These are phyloP conservation scores for Yamadazyma taylorii DNA, from an alignment of 1,139 yeast genomes.

Conservation along the genomic window DNA sequence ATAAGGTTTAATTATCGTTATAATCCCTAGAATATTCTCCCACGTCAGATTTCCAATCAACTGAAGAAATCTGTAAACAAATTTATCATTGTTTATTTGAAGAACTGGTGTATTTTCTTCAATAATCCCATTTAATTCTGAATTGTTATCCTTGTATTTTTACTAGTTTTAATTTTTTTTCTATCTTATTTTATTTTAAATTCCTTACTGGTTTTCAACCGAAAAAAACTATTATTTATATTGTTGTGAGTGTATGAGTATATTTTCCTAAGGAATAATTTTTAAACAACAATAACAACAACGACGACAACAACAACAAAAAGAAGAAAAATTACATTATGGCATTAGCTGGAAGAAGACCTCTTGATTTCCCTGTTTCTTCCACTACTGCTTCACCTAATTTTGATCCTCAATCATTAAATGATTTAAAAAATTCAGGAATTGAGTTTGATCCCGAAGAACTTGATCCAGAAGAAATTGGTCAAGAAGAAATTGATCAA, in stretches of 20 bases:
- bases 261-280: neutral
- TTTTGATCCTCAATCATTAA: constrained; percentile 43
- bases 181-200: too few species aligned
- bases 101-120: constrained; percentile 1
- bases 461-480: constrained; percentile 12
- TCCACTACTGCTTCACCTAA: constrained; percentile 45
- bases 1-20: constrained; percentile 2
- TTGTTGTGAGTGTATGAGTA: neutral
- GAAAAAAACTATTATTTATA: neutral
- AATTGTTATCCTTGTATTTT: constrained; percentile 1
- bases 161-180: constrained; percentile 1
- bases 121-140: constrained; percentile 1
- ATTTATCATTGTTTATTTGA: neutral
- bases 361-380: constrained; percentile 44
- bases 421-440: constrained; percentile 16
- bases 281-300: too few species aligned
- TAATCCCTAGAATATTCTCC: neutral
- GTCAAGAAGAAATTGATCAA: constrained; percentile 10
- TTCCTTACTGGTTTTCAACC: too few species aligned
- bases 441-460: constrained; percentile 12
- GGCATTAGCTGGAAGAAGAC: constrained; percentile 63
- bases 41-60: neutral
- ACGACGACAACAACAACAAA: too few species aligned
- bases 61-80: neutral
- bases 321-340: too few species aligned